Evolutionary conservation across 305 asterid species (phyloP), one percentile per base, ranked within the genome.

Genomic region (Petunia hybrid): DNA sequence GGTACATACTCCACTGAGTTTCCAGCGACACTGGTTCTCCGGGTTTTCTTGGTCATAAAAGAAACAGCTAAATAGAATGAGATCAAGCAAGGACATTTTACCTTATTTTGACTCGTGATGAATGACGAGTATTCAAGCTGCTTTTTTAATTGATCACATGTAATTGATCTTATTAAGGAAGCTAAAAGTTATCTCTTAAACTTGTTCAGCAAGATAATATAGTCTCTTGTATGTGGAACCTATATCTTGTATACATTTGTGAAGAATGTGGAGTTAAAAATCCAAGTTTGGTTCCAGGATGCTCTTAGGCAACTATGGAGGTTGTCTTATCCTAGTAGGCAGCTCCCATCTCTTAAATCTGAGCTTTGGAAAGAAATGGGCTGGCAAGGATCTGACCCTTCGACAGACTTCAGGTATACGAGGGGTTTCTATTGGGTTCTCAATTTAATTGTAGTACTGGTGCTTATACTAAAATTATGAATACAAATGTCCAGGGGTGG

Each of bases 331-430:
- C 97, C 97, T 42, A 93, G 91, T 78, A 86, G 94, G 68, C 89
- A 79, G 7, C 97, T 94, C 71, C 98, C 97, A 59, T 71, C 97
- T 84, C 96, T 94, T 80, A 94, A 94, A 80, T 95, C 99, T 41
- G 98, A 88, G 87, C 94, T 83, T 64, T 95, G 99, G 99, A 95
- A 95, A 89, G 99, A 95, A 39, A 95, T 95, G 99, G 99, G 99
- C 7, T 95, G 99, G 99, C 99, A 95, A 81, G 99, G 98, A 83
- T 81, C 93, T 74, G 99, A 95, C 83, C 99, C 99, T 82, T 92
- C 98, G 67, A 94, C 97, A 78, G 99, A 95, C 88, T 95, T 95
- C 94, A 95, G 99, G 98, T 94, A 77, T 48, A 59, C 82, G 82
- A 60, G 70, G 80, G 53, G 74, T 69, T 7, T 74, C 7, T 74